phyloP scores from a whole-genome alignment of 495 filamentous ascomycete genomes.

The Trichoderma virens region DNA sequence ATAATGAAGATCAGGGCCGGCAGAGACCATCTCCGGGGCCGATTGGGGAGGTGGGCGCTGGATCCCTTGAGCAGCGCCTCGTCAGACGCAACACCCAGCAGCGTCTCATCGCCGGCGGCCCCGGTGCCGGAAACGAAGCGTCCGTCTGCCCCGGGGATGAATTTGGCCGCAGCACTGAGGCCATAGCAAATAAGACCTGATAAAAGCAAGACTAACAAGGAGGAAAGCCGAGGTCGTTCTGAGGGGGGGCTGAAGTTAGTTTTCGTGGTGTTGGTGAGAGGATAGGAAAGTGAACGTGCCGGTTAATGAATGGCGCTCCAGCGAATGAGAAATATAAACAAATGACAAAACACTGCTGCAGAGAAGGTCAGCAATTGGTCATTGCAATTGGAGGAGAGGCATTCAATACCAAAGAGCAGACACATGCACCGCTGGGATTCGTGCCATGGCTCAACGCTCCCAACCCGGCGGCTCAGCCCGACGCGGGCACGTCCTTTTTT shows the following conservation, averaged over 20 bases:
- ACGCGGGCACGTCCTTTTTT: not conserved
- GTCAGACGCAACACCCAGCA: not conserved
- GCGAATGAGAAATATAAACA: slow-evolving; percentile 33
- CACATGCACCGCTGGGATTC: slow-evolving; percentile 22
- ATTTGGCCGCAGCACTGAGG: slow-evolving; percentile 31
- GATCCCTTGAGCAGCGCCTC: slow-evolving; percentile 13
- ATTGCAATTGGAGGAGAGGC: not conserved
- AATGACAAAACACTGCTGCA: slow-evolving; percentile 37
- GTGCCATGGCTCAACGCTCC: not conserved
- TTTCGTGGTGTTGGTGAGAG: slow-evolving; percentile 6
- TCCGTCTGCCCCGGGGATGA: slow-evolving; percentile 39
- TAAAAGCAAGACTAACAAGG: slow-evolving; percentile 25
- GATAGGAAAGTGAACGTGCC: slow-evolving; percentile 19
- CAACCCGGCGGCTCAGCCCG: not conserved
- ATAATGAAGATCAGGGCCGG: slow-evolving; percentile 33
- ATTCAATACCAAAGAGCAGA: slow-evolving; percentile 35
- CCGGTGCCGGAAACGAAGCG: slow-evolving; percentile 35
- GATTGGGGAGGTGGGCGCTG: slow-evolving; percentile 29
- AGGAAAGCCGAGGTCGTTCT: slow-evolving; percentile 39
- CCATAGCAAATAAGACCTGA: slow-evolving; percentile 30
- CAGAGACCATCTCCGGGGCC: slow-evolving; percentile 34
- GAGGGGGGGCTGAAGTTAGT: slow-evolving; percentile 6
- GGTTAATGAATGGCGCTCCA: slow-evolving; percentile 39
- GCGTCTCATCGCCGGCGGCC: not conserved
- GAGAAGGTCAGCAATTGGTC: not conserved